Base-by-base conservation (phyloP, 2,329 filamentous ascomycete species). In the Ustulina deusta region DNA sequence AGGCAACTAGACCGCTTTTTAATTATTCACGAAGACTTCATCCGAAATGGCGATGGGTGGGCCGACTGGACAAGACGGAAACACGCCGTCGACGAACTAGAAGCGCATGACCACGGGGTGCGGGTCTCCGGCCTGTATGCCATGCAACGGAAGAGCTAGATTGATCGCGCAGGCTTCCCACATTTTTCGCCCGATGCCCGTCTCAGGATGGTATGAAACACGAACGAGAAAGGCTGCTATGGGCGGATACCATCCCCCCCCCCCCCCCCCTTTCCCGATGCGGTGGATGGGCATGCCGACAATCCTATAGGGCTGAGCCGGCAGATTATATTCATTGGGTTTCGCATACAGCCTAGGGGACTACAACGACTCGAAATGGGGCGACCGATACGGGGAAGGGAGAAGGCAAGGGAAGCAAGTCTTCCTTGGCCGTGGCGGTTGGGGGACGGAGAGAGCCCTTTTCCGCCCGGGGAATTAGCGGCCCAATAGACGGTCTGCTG, bases 161-260 rank as follows among this genome's bases (percentile, higher is more conserved):
- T 55, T 9, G 62, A 65, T 27, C 62, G 55, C 29, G 46, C 55
- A 15, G 62, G 60, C 42, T 60, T 65, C 38, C 36, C 48, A 15
- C 46, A 55, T 13, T 44, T 60, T n/a, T 27, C 46, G 1, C 25
- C 55, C 10, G 56, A 65, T 10, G 34, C 56, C 34, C 49, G 63
- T 7, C 46, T 66, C 20, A 66, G 7, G 63, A 61, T 40, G 44
- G 52, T 4, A 59, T 66, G 34, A 58, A 66, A 22, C 38, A 13
- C 40, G 58, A 66, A 36, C 58, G 52, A 38, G 62, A 64, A 34
- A 64, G 59, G 54, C 38, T 65, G 3, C 22, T 65, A 32, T 62
- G 58, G 58, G 51, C 63, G 1, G 63, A 62, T 38, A 52, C 42
- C 13, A 34, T 66, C 11, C 42, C 58, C 32, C 51, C 57, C n/a